These are phyloP conservation scores for Phytophthora parvispora DNA, from an alignment of 352 stramenopile species.

Conservation along the genomic window DNA sequence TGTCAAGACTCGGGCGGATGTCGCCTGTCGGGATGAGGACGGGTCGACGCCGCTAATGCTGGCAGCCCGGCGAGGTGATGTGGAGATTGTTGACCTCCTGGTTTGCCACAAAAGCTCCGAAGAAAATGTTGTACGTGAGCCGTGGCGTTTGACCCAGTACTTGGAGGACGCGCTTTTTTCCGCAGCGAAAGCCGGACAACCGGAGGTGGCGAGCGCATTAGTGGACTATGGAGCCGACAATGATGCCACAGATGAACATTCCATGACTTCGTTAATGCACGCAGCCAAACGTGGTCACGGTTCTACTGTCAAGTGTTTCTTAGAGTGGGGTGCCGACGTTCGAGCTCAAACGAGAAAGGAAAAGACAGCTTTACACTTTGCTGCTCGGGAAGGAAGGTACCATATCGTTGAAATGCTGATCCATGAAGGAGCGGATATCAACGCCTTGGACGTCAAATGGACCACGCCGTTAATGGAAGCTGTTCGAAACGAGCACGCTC, in stretches of 20 bases:
- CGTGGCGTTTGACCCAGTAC: background rate
- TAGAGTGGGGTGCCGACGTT: background rate
- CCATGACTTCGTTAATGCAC: background rate
- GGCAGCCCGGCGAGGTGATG: background rate
- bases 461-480: slow-evolving; percentile 1
- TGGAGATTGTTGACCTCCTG: background rate
- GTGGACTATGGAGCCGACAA: slow-evolving; percentile 1
- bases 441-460: background rate
- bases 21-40: background rate
- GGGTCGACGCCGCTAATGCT: background rate
- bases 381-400: background rate
- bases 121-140: background rate
- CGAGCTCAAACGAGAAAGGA: background rate
- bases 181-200: background rate
- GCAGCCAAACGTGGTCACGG: background rate
- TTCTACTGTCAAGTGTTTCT: background rate
- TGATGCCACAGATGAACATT: background rate
- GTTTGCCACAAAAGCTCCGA: background rate
- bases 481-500: background rate
- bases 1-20: background rate
- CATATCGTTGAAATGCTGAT: background rate
- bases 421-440: background rate
- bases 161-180: background rate
- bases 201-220: background rate
- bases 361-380: background rate